phyloP scores from a whole-genome alignment of 2,329 filamentous ascomycete species.

The Botrytis tulipae region DNA sequence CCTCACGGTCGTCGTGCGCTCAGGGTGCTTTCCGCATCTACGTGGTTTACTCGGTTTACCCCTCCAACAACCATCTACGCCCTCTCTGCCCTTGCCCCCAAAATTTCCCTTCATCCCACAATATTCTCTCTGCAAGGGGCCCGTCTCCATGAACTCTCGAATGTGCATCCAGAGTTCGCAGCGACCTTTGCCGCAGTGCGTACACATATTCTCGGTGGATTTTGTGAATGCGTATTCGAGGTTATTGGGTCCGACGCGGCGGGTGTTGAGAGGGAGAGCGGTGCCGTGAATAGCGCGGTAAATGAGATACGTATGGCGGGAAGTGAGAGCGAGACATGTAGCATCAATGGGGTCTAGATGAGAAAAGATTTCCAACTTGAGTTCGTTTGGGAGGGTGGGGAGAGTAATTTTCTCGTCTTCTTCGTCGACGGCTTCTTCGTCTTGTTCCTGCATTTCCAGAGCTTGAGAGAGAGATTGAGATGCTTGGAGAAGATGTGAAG shows the following conservation, averaged over 20 bases:
- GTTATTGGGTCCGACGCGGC: slow-evolving; percentile 60
- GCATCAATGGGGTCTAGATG: slow-evolving; percentile 64
- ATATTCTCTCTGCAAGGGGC: slow-evolving; percentile 49
- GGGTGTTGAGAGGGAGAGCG: slow-evolving; percentile 53
- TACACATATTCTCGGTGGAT: slow-evolving; percentile 60
- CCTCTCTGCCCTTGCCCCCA: slow-evolving; percentile 46
- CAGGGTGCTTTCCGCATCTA: slow-evolving; percentile 55
- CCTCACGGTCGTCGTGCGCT: slow-evolving; percentile 34
- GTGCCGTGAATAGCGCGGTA: slow-evolving; percentile 54
- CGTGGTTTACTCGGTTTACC: slow-evolving; percentile 58
- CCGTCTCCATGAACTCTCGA: slow-evolving; percentile 56
- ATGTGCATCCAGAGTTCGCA: slow-evolving; percentile 65
- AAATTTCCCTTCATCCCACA: slow-evolving; percentile 59
- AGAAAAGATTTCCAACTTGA: slow-evolving; percentile 60
- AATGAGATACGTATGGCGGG: slow-evolving; percentile 57
- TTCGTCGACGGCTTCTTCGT: slow-evolving; percentile 21
- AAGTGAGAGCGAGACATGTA: slow-evolving; percentile 59
- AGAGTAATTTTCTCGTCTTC: slow-evolving; percentile 19
- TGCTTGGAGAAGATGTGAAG: slow-evolving; percentile 8
- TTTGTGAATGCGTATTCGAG: slow-evolving; percentile 64
- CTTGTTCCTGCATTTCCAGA: slow-evolving; percentile 31
- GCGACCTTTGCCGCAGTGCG: slow-evolving; percentile 58
- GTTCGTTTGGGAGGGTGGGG: slow-evolving; percentile 51
- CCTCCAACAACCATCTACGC: slow-evolving; percentile 54
- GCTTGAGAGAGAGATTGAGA: slow-evolving; percentile 25